Percentiles rank a stretch among this genome's conserved stretches.
These are phyloP conservation scores for Moesziomyces antarcticus DNA, from an alignment of 1,284 basidiomycete genomes.

Conservation along the genomic window DNA sequence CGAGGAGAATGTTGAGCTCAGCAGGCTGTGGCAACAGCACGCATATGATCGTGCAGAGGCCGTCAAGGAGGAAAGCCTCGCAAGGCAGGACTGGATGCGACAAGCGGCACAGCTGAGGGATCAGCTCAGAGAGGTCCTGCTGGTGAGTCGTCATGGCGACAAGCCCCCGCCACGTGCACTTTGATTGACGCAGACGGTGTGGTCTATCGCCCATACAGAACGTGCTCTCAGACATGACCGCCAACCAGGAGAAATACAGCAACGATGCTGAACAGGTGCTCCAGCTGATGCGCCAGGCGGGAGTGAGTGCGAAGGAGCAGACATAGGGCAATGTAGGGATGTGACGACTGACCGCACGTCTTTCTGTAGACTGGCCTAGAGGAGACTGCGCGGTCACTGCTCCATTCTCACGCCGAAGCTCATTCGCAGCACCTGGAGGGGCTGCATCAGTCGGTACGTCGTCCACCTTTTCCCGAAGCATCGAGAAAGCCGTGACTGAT, in stretches of 20 bases:
- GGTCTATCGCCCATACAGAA: background rate
- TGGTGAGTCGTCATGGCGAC: constrained; percentile 4
- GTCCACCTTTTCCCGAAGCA: too few species aligned
- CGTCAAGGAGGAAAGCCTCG: constrained; percentile 8
- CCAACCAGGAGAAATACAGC: background rate
- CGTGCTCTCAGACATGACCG: constrained; percentile 1
- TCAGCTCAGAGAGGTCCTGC: constrained; percentile 4
- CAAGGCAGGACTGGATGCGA: constrained; percentile 12
- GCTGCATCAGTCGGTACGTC: too few species aligned
- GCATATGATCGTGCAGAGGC: background rate
- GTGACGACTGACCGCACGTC: too few species aligned
- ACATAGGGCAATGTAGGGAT: too few species aligned
- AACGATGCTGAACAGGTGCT: constrained; percentile 6
- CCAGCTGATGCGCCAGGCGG: constrained; percentile 1
- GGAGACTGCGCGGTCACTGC: too few species aligned
- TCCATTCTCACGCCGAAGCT: too few species aligned
- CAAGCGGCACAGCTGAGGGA: background rate
- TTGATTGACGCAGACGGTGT: too few species aligned
- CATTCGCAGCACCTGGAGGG: too few species aligned
- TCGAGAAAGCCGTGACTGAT: too few species aligned
- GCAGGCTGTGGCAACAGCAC: constrained; percentile 11
- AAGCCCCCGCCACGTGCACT: too few species aligned
- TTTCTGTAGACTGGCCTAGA: too few species aligned
- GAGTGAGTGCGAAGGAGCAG: constrained; percentile 1
- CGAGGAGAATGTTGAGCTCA: constrained; percentile 12